These are phyloP conservation scores for Pyricularia pennisetigena DNA, from an alignment of 2,329 filamentous ascomycete genomes.

Conservation along the genomic window DNA sequence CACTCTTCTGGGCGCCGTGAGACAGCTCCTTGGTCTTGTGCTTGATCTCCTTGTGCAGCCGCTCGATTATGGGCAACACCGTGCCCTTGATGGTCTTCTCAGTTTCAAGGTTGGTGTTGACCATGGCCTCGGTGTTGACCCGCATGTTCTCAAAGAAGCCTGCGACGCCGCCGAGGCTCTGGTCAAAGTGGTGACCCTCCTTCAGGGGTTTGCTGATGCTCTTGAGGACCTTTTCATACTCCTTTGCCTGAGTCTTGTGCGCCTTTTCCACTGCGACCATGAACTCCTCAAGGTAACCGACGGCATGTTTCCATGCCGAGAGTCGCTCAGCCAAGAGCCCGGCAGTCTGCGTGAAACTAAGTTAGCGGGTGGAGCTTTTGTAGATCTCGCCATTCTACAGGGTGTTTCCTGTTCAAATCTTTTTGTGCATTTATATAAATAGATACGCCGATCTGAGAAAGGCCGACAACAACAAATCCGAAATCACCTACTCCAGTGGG, in stretches of 20 bases:
- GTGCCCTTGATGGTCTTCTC: constrained; percentile 82
- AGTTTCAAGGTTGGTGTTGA: constrained; percentile 83
- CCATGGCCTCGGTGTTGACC: constrained; percentile 81
- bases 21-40: constrained; percentile 86
- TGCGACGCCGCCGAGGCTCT: constrained; percentile 75
- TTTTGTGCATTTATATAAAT: neutral
- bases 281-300: constrained; percentile 86
- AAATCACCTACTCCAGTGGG: constrained; percentile 42
- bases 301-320: constrained; percentile 92
- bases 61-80: constrained; percentile 80
- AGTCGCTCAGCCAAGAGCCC: constrained; percentile 77
- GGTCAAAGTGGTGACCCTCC: constrained; percentile 89
- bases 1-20: constrained; percentile 69
- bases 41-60: constrained; percentile 93
- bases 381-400: neutral
- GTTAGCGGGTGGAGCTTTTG: neutral
- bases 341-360: constrained; percentile 49
- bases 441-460: neutral
- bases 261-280: constrained; percentile 76
- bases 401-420: neutral
- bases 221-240: constrained; percentile 94
- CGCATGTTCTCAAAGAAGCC: constrained; percentile 92
- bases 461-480: neutral
- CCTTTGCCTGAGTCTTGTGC: constrained; percentile 76
- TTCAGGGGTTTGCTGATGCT: constrained; percentile 76